phyloP scores from a whole-genome alignment of 768 basidiomycete genomes.

The Amanita polypyramis region DNA sequence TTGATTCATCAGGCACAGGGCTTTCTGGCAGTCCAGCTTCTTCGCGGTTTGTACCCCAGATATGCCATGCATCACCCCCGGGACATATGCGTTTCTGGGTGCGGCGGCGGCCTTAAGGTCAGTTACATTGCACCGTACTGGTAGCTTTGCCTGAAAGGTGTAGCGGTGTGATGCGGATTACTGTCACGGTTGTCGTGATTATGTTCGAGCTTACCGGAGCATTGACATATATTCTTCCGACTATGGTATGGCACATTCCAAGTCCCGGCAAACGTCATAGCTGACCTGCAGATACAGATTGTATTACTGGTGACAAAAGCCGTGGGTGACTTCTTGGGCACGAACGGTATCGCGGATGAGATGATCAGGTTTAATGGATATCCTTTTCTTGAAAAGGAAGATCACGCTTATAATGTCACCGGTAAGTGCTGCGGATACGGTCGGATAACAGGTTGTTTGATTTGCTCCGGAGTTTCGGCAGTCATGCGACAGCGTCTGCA shows the following conservation, averaged over 20 bases:
- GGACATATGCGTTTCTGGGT: constrained; percentile 95
- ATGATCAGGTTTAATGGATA: constrained; percentile 96
- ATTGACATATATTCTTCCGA: constrained; percentile 91
- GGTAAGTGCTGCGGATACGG: constrained; percentile 37
- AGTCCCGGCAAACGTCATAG: neutral
- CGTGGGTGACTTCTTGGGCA: constrained; percentile 90
- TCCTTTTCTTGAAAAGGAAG: constrained; percentile 94
- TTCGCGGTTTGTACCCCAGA: constrained; percentile 89
- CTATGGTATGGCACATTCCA: constrained; percentile 56
- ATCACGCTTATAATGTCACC: constrained; percentile 83
- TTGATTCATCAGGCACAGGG: constrained; percentile 29
- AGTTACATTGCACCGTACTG: neutral
- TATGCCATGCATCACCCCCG: constrained; percentile 94
- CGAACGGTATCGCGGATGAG: constrained; percentile 91
- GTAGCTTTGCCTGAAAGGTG: neutral
- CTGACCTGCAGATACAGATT: constrained; percentile 43
- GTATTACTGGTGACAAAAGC: constrained; percentile 94
- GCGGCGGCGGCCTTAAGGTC: constrained; percentile 93
- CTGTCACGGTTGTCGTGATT: constrained; percentile 96
- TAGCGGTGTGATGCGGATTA: constrained; percentile 95
- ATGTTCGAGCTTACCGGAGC: constrained; percentile 99
- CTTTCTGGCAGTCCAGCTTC: constrained; percentile 75
- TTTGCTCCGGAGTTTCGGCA: constrained; percentile 49
- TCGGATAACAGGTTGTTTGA: constrained; percentile 5
- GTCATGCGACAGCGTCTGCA: constrained; percentile 84